Conservation (phyloP, 495 filamentous ascomycete species). For the Annulohypoxylon nitens region DNA sequence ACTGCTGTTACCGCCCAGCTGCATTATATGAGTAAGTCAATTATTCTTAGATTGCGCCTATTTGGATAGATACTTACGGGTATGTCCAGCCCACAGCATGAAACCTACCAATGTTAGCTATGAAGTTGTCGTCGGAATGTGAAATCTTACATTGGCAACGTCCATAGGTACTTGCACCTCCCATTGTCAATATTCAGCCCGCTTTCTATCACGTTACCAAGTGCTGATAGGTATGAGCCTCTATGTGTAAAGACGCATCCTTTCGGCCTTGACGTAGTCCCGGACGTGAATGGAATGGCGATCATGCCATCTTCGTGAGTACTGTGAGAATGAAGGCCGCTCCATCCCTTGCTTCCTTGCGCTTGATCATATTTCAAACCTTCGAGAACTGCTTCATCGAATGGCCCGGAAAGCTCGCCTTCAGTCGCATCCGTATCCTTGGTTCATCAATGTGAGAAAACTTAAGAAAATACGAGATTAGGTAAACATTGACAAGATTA, state of each 20-base stretch:
- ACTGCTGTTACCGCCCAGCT: slow-evolving; percentile 90
- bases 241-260: slow-evolving; percentile 94
- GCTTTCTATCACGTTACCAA: slow-evolving; percentile 90
- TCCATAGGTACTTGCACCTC: slow-evolving; percentile 89
- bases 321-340: slow-evolving; percentile 74
- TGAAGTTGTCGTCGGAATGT: not conserved
- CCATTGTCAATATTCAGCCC: slow-evolving; percentile 78
- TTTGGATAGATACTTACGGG: slow-evolving; percentile 53
- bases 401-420: slow-evolving; percentile 80
- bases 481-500: not conserved
- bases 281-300: slow-evolving; percentile 87
- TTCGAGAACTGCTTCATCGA: slow-evolving; percentile 85
- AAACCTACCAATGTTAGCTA: slow-evolving; percentile 65
- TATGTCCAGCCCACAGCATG: slow-evolving; percentile 94
- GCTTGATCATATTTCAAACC: slow-evolving; percentile 77
- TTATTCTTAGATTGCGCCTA: not conserved
- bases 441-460: slow-evolving; percentile 27
- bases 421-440: slow-evolving; percentile 83
- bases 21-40: slow-evolving; percentile 60
- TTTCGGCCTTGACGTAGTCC: slow-evolving; percentile 92
- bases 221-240: slow-evolving; percentile 83
- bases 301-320: slow-evolving; percentile 82
- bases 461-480: not conserved
- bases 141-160: slow-evolving; percentile 76
- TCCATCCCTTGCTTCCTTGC: slow-evolving; percentile 78